Evolutionary conservation across 2,329 filamentous ascomycete genomes (phyloP).

Genomic region (Beauveria sp.): DNA sequence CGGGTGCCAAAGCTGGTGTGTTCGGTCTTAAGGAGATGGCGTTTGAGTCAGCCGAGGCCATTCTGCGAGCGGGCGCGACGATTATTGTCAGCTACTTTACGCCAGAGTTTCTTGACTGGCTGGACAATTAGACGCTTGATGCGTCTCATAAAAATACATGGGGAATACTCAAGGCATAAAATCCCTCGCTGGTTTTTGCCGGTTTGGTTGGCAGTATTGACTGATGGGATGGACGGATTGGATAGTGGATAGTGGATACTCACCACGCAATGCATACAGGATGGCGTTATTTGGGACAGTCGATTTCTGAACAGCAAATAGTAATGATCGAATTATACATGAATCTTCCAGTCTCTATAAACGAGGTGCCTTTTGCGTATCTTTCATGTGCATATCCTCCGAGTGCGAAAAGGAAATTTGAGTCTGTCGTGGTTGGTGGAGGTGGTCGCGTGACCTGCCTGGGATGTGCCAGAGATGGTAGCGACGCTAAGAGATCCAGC

Average conservation of each 20-base stretch:
- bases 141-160: neutral
- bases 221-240: neutral
- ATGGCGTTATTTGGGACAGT: neutral
- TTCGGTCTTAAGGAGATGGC: conserved; percentile 94
- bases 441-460: conserved; percentile 5
- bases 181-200: neutral
- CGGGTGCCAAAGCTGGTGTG: conserved; percentile 88
- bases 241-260: neutral
- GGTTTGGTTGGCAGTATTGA: neutral
- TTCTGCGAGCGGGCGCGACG: conserved; percentile 83
- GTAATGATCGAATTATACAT: conserved; percentile 1
- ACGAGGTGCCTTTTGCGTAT: neutral
- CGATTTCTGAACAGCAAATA: neutral
- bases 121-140: conserved; percentile 38
- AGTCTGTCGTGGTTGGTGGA: conserved; percentile 1
- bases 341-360: neutral
- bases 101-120: conserved; percentile 66
- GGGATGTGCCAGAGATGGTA: neutral
- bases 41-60: conserved; percentile 89
- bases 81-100: conserved; percentile 95
- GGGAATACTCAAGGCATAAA: neutral
- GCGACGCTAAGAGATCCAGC: conserved; percentile 5
- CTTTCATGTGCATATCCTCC: neutral
- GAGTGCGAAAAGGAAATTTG: neutral
- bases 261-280: neutral